Conservation (phyloP, 2,329 filamentous ascomycete species). For the Penicillium sp. region DNA sequence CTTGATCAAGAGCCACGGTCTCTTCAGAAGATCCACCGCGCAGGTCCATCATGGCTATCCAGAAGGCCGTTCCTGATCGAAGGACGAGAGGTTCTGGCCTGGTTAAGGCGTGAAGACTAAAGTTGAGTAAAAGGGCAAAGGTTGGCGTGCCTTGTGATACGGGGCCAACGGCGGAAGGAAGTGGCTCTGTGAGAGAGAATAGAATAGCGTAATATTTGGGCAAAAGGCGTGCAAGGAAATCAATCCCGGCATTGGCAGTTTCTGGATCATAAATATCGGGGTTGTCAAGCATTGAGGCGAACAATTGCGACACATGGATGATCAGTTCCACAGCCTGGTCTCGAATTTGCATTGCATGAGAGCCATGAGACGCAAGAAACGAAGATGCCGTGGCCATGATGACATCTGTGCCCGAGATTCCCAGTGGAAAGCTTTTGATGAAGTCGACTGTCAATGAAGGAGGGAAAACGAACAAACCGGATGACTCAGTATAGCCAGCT, state of each 20-base stretch:
- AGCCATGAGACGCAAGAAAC: constrained; percentile 45
- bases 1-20: constrained; percentile 26
- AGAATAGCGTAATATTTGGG: constrained; percentile 43
- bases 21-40: constrained; percentile 23
- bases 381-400: constrained; percentile 49
- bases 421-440: constrained; percentile 41
- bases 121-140: constrained; percentile 39
- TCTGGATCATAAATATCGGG: constrained; percentile 42
- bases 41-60: constrained; percentile 42
- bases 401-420: constrained; percentile 42
- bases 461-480: constrained; percentile 46
- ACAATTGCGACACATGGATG: constrained; percentile 40
- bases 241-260: constrained; percentile 46
- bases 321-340: constrained; percentile 39
- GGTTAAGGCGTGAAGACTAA: constrained; percentile 42
- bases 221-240: constrained; percentile 45
- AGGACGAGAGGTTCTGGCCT: constrained; percentile 48
- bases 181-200: constrained; percentile 34
- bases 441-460: constrained; percentile 43
- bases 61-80: constrained; percentile 47
- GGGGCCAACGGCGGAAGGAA: constrained; percentile 7
- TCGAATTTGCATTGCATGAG: constrained; percentile 35
- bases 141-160: constrained; percentile 26
- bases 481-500: constrained; percentile 47
- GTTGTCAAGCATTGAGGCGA: constrained; percentile 38